Evolutionary conservation across 129 eudicot species (phyloP), one percentile per base, ranked within the genome.

Genomic region (Scalesia atractyloides): DNA sequence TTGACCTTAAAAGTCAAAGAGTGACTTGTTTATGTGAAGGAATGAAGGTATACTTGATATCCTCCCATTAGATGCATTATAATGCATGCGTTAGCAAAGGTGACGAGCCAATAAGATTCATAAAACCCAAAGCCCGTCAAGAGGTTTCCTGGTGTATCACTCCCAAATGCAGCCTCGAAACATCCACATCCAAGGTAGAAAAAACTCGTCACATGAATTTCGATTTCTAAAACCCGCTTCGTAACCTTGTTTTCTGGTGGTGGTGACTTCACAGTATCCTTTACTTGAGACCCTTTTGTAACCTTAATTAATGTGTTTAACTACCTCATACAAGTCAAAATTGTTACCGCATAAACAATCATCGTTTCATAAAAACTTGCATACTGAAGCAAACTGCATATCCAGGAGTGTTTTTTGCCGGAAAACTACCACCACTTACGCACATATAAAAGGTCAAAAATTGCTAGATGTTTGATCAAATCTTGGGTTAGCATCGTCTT

Each of bases 141-240:
- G 48, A 92, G 64, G 69, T 89, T 92, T 13, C 93, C 97, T 0
- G 96, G 96, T 8, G 97, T 84, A 30, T 80, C 24, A 70, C 84
- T 78, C 44, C 97, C 94, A n/a, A n/a, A n/a, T n/a, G 96, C 97
- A 58, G 88, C 88, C n/a, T 96, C 94, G 4, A 92, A 92, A 59
- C 91, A 85, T 36, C 96, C 97, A 77, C 97, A 92, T 78, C 85
- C 79, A 78, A 89, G 79, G 73, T 92, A 92, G 85, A 91, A 89
- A 34, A 80, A 34, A 9, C 82, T 86, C 37, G 96, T 86, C 10
- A 82, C 71, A 2, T 69, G 64, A 5, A 92, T 68, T 48, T 78
- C 88, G 12, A 85, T 70, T 16, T 60, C 43, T 46, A 82, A 86
- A 20, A 94, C 97, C 81, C 72, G 84, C 70, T 86, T 92, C 82